Conservation (phyloP, 306 rosid genomes). For the Castanea sativa region DNA sequence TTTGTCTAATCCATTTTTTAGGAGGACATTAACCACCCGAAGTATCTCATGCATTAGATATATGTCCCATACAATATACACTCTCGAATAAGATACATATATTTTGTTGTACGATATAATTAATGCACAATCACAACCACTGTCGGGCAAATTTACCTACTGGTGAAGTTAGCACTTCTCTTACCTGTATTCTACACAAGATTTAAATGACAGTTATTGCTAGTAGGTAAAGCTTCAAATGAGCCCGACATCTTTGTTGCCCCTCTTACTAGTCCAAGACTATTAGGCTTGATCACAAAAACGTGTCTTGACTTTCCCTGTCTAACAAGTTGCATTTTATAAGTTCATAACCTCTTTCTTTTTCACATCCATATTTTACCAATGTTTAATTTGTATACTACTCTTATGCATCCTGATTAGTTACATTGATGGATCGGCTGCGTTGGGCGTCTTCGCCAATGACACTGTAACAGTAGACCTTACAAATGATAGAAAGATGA, state of each 20-base stretch:
- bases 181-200: conserved; percentile 48
- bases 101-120: too few species aligned
- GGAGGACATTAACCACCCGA: too few species aligned
- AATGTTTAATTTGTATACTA: conserved; percentile 11
- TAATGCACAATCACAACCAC: background rate
- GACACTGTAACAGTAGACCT: conserved; percentile 56
- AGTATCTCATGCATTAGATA: too few species aligned
- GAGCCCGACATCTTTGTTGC: conserved; percentile 40
- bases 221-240: conserved; percentile 59
- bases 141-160: conserved; percentile 7
- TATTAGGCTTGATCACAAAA: background rate
- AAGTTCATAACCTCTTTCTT: background rate
- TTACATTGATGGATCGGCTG: conserved; percentile 55
- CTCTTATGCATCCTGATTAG: conserved; percentile 31
- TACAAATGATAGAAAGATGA: conserved; percentile 37
- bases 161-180: conserved; percentile 39
- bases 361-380: background rate
- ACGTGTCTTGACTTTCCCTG: too few species aligned
- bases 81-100: too few species aligned
- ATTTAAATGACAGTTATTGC: conserved; percentile 59
- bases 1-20: background rate
- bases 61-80: too few species aligned
- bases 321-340: background rate
- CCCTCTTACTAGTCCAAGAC: background rate
- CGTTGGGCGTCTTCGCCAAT: conserved; percentile 59